These are phyloP conservation scores for Yarrowia sp. DNA, from an alignment of 805 yeast species.

Conservation along the genomic window DNA sequence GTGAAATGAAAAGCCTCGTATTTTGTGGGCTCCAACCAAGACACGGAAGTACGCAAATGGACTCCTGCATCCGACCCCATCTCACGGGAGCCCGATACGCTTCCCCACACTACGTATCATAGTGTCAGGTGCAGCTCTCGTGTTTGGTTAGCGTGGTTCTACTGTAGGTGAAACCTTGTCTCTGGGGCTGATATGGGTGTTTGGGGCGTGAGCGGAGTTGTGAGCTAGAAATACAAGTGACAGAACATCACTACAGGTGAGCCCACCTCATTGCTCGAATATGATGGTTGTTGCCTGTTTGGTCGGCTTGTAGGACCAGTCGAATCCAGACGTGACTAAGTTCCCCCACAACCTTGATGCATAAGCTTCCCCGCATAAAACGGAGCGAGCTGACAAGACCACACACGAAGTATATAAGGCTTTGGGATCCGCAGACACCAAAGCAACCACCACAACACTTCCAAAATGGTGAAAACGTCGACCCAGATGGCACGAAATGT, in stretches of 20 bases:
- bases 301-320: no score
- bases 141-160: not conserved
- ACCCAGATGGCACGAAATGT: conserved; percentile 20
- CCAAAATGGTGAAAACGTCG: not conserved
- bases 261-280: no score
- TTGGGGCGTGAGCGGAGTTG: not conserved
- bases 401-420: conserved; percentile 4
- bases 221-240: not conserved
- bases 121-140: conserved; percentile 11
- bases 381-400: not conserved
- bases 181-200: no score
- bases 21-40: not conserved
- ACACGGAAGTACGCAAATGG: not conserved
- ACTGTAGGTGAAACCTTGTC: not conserved
- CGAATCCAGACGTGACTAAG: not conserved
- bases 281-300: no score
- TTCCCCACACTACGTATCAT: not conserved
- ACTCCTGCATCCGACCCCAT: not conserved
- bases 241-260: not conserved
- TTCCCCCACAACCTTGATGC: conserved; percentile 13
- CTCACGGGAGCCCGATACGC: not conserved
- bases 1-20: not conserved
- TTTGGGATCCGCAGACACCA: not conserved
- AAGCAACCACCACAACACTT: not conserved
- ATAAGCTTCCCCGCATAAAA: conserved; percentile 13